Evolutionary conservation across 1,284 basidiomycete genomes (phyloP).

Genomic region (Stygiomarasmius scandens): DNA sequence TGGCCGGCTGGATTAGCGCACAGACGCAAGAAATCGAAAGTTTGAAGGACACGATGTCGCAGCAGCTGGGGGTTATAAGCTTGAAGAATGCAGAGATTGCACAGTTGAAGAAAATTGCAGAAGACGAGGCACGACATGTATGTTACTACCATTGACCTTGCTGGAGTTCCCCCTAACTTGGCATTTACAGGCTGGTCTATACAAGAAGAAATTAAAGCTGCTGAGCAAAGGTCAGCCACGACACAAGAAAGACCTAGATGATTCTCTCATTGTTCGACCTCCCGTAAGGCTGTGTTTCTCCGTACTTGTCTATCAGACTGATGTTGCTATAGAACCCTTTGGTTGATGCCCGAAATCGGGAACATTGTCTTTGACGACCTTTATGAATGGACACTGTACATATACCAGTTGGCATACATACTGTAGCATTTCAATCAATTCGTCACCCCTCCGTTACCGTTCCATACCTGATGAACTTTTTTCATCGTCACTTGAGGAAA

Average conservation of each 20-base stretch:
- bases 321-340: too few relatives aligned
- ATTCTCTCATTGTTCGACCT: neutral
- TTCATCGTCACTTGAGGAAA: too few relatives aligned
- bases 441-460: too few relatives aligned
- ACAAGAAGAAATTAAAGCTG: slow-evolving; percentile 11
- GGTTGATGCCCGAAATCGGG: too few relatives aligned
- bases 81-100: slow-evolving; percentile 5
- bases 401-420: too few relatives aligned
- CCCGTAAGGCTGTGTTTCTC: neutral
- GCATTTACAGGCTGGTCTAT: neutral
- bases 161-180: neutral
- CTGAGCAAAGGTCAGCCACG: neutral
- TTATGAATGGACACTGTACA: too few relatives aligned
- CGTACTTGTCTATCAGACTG: too few relatives aligned
- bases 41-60: neutral
- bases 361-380: too few relatives aligned
- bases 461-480: too few relatives aligned
- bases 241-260: neutral
- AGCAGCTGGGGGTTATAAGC: neutral
- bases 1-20: neutral
- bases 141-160: neutral
- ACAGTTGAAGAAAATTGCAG: slow-evolving; percentile 1
- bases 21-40: slow-evolving; percentile 2
- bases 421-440: too few relatives aligned
- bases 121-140: slow-evolving; percentile 6